phyloP scores from a whole-genome alignment of 2,329 filamentous ascomycete species.

The Phaeosphaeria sp. region DNA sequence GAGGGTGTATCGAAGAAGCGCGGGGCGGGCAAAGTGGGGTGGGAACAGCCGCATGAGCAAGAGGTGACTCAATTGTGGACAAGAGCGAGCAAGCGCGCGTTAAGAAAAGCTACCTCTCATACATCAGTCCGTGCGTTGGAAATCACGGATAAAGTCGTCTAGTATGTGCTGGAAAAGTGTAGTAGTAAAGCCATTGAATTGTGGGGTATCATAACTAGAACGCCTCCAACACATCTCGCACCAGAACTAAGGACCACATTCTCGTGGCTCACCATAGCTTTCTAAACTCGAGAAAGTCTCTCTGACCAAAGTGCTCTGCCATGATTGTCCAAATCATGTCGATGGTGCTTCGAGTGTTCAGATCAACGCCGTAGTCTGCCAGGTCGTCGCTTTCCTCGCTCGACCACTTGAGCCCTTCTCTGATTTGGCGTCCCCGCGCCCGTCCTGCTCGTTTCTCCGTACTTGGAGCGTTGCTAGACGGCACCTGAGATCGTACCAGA shows the following conservation, averaged over 20 bases:
- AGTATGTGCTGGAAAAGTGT: not conserved
- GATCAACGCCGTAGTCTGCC: conserved; percentile 47
- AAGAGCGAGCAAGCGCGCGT: conserved; percentile 23
- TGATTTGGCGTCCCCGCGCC: not conserved
- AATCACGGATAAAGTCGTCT: not conserved
- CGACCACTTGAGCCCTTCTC: not conserved
- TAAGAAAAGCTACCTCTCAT: conserved; percentile 16
- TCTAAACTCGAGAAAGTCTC: conserved; percentile 80
- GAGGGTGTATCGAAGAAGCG: conserved; percentile 30
- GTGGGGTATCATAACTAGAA: conserved; percentile 6
- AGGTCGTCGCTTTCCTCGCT: not conserved
- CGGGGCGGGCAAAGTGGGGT: conserved; percentile 41
- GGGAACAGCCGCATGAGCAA: conserved; percentile 36
- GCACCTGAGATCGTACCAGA: conserved; percentile 28
- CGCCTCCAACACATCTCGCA: not conserved
- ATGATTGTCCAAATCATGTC: conserved; percentile 91
- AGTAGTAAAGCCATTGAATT: not conserved
- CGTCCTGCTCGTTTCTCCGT: not conserved
- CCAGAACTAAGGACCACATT: not conserved
- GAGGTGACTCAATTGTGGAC: conserved; percentile 35
- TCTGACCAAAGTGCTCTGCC: conserved; percentile 88
- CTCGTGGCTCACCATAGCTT: conserved; percentile 46
- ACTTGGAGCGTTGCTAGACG: not conserved
- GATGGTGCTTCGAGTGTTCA: conserved; percentile 68
- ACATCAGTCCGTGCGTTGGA: conserved; percentile 20